Evolutionary conservation across 495 filamentous ascomycete genomes (phyloP), one percentile per base, ranked within the genome.

Genomic region (Thermothielavioides terrestris): DNA sequence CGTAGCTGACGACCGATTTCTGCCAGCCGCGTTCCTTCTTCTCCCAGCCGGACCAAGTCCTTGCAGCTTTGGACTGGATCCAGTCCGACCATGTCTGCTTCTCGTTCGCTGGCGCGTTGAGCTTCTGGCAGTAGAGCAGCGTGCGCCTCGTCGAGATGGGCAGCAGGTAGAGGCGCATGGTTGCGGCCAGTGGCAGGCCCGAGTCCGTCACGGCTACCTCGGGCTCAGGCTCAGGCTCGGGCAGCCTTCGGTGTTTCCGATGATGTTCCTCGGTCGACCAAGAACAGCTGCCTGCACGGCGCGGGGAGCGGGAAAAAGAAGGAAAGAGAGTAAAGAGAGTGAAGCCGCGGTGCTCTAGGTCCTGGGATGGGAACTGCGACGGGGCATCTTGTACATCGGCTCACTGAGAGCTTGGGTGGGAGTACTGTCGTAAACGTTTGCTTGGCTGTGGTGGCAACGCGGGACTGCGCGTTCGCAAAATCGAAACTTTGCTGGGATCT

Each of bases 151-250:
- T 95, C 42, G 91, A 95, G 61, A 99, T 88, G 40, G 92, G 92
- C 51, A 99, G 79, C 47, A 99, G 83, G 72, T 89, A 95, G 63
- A 99, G 79, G 66, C 89, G 86, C 92, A 99, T 97, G 44, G 72
- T 68, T 40, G 25, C 10, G 31, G 20, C 34, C 22, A 1, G 17
- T 36, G 37, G 6, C 17, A 30, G 40, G 35, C 25, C 40, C 40
- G n/a, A n/a, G n/a, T n/a, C n/a, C n/a, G n/a, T n/a, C n/a, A n/a
- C 22, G 52, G 39, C 46, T 49, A 40, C 44, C 51, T 53, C 38
- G n/a, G 4, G 12, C n/a, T n/a, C n/a, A n/a, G n/a, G n/a, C n/a
- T n/a, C n/a, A n/a, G n/a, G n/a, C n/a, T n/a, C n/a, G n/a, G n/a
- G n/a, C n/a, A n/a, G n/a, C n/a, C n/a, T n/a, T n/a, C n/a, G n/a